Base-by-base conservation (phyloP, 495 filamentous ascomycete genomes). In the Aspergillus funiculosus region DNA sequence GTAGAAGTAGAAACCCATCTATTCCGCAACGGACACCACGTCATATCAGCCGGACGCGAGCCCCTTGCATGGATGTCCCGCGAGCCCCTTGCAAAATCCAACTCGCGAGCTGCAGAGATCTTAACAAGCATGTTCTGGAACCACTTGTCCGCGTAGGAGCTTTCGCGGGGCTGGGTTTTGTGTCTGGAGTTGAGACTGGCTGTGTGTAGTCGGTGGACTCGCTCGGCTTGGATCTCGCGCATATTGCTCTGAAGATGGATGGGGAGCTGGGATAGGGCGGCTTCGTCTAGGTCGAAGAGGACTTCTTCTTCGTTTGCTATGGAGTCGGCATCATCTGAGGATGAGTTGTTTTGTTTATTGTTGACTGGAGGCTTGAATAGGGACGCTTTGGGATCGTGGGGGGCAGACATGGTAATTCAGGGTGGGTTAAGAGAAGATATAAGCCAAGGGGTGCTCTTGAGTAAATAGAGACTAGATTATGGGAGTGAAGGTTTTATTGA, bases 291-390 rank as follows among this genome's bases (percentile, higher is more conserved):
- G 7, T 54, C 44, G 24, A 45, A 55, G 18, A 63, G 41, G 11
- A 58, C 55, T 37, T 63, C 60, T 34, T 58, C 54, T 50, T 58
- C 60, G 24, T 50, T 42, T 20, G 43, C 47, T 15, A 39, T 52
- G 22, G 46, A 50, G 38, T 39, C 46, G 13, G 1, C 14, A 13
- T 39, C 35, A 21, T 34, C 37, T 15, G n/a, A 3, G 1, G 1
- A 19, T 9, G 13, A 9, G 3, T 10, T 20, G 32, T 8, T 15
- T 29, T 32, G 5, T 18, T 7, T 28, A 14, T 21, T 44, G 4
- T 22, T 18, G 5, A 4, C 1, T 30, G 19, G 13, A 6, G 26
- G 28, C 24, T 24, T 1, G 6, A 6, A 22, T n/a, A 5, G 30
- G n/a, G 29, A 7, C 6, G 19, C 8, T 25, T 32, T 10, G 11